phyloP scores from a whole-genome alignment of 176 grass and related monocot species.

The Rhipidocladum racemiflorum region DNA sequence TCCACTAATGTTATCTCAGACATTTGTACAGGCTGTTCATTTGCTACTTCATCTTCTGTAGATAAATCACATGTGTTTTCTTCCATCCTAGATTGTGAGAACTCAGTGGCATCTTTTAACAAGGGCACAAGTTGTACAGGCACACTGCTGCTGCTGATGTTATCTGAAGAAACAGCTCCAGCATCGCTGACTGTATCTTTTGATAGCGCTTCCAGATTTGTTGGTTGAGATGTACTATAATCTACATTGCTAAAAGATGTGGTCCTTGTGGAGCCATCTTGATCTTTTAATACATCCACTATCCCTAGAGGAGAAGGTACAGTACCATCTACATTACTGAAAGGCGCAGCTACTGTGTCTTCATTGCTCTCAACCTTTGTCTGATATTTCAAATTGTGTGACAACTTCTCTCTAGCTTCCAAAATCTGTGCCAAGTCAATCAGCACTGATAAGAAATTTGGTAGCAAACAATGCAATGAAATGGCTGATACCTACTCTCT shows the following conservation, averaged over 20 bases:
- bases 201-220: not conserved
- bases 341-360: not conserved
- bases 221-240: constrained; percentile 24
- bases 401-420: constrained; percentile 53
- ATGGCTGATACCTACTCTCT: not conserved
- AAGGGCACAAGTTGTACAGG: constrained; percentile 30
- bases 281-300: constrained; percentile 8
- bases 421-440: constrained; percentile 55
- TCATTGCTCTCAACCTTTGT: constrained; percentile 39
- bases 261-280: constrained; percentile 19
- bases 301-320: constrained; percentile 1
- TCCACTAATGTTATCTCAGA: constrained; percentile 45
- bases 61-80: constrained; percentile 19
- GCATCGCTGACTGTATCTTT: not conserved
- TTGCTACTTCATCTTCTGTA: constrained; percentile 10
- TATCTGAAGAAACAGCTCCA: constrained; percentile 31
- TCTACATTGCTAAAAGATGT: constrained; percentile 32
- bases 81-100: constrained; percentile 18
- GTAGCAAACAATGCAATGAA: constrained; percentile 16
- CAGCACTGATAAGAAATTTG: constrained; percentile 17
- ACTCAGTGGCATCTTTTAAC: not conserved
- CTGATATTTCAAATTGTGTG: constrained; percentile 41
- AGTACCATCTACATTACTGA: constrained; percentile 22
- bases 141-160: constrained; percentile 27
- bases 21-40: constrained; percentile 40